Evolutionary conservation across 1,284 basidiomycete species (phyloP).

Genomic region (Ganoderma boninense): DNA sequence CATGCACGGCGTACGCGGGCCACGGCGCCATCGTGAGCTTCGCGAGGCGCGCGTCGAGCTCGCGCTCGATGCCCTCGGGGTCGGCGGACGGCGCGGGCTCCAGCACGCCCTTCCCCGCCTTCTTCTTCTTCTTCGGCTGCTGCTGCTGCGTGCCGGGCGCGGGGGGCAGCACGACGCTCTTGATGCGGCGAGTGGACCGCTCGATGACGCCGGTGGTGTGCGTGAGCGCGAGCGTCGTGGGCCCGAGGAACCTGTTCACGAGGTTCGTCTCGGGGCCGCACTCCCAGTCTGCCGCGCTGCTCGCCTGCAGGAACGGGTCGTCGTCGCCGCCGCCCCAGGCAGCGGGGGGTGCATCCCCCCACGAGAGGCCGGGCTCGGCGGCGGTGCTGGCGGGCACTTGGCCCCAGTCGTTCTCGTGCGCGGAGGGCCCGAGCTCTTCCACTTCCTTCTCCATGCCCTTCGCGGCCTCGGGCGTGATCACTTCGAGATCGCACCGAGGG

Average conservation of each 20-base stretch:
- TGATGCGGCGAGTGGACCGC: conserved; percentile 57
- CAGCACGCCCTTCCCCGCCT: conserved; percentile 10
- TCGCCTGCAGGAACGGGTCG: not conserved
- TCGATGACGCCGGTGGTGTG: conserved; percentile 62
- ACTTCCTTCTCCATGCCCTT: conserved; percentile 30
- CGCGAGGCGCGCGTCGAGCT: conserved; percentile 54
- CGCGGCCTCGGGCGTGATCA: conserved; percentile 34
- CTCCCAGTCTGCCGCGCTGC: conserved; percentile 31
- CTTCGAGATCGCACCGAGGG: conserved; percentile 28
- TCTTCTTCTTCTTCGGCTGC: conserved; percentile 24
- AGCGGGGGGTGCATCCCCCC: not conserved
- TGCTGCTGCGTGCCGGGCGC: conserved; percentile 20
- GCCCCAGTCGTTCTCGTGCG: conserved; percentile 18
- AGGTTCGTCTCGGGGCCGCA: conserved; percentile 34
- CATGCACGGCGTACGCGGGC: conserved; percentile 48
- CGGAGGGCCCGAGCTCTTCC: conserved; percentile 25
- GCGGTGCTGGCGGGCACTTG: conserved; percentile 11
- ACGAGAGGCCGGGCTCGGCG: not conserved
- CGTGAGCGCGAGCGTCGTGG: conserved; percentile 51
- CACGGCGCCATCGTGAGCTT: conserved; percentile 64
- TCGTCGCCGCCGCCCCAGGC: not conserved
- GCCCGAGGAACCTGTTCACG: conserved; percentile 53
- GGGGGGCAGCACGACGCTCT: conserved; percentile 39
- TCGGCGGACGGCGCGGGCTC: conserved; percentile 10
- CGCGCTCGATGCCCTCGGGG: conserved; percentile 56